Conservation (phyloP, 495 filamentous ascomycete genomes). For the Penicillium samsonianum region DNA sequence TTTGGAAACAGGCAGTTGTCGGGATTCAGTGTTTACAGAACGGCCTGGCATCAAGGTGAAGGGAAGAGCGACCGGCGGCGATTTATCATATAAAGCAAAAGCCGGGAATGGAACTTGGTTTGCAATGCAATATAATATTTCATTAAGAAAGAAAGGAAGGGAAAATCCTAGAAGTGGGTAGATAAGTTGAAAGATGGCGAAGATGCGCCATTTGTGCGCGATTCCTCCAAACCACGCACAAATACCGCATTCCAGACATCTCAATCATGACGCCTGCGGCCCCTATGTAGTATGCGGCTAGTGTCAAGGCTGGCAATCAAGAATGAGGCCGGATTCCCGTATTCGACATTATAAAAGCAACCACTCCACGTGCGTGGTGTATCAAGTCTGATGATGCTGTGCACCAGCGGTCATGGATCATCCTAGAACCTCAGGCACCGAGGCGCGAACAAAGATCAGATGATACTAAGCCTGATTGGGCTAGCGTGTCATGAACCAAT, state of each 20-base stretch:
- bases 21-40: not conserved
- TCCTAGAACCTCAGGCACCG: conserved; percentile 2
- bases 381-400: conserved; percentile 3
- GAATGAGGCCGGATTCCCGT: not conserved
- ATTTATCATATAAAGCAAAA: conserved; percentile 9
- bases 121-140: conserved; percentile 5
- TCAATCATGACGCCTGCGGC: conserved; percentile 19
- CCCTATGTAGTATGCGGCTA: not conserved
- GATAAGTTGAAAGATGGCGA: conserved; percentile 13
- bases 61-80: conserved; percentile 10
- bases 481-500: conserved; percentile 1
- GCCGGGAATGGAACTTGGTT: conserved; percentile 4
- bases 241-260: conserved; percentile 43
- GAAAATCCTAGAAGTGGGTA: conserved; percentile 20
- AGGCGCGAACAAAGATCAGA: not conserved
- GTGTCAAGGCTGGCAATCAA: not conserved
- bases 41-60: not conserved
- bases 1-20: not conserved
- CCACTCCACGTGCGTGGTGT: conserved; percentile 8
- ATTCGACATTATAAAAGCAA: conserved; percentile 11
- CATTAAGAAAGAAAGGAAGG: conserved; percentile 21
- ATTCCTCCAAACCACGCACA: conserved; percentile 40
- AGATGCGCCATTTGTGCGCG: conserved; percentile 46
- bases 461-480: conserved; percentile 1
- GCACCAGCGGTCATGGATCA: conserved; percentile 5